phyloP scores from a whole-genome alignment of 179 eudicot species.

The Patellifolia procumbens region DNA sequence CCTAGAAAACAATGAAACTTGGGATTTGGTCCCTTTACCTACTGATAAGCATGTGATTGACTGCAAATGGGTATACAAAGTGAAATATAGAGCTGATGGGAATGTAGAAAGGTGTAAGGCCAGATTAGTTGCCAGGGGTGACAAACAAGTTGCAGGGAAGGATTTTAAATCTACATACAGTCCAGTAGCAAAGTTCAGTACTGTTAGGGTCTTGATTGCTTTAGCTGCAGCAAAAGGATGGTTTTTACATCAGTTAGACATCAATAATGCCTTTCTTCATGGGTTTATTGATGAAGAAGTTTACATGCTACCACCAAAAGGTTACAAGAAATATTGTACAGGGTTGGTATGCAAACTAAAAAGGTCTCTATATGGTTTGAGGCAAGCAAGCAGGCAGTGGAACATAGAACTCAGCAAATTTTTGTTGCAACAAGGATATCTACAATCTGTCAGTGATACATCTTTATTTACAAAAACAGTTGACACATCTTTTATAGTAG shows the following conservation, averaged over 20 bases:
- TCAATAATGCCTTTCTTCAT: too few relatives aligned
- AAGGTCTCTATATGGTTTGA: not conserved
- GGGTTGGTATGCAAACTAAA: not conserved
- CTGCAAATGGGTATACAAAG: not conserved
- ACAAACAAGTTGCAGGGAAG: not conserved
- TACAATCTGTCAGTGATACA: not conserved
- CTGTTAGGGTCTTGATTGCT: not conserved
- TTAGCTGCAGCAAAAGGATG: not conserved
- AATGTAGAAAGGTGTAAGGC: not conserved
- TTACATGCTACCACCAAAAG: not conserved
- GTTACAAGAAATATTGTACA: not conserved
- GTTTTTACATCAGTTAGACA: not conserved
- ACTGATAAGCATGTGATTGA: not conserved
- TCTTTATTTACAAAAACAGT: not conserved
- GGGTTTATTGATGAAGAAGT: not conserved
- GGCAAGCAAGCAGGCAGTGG: not conserved
- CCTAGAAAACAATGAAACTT: not conserved
- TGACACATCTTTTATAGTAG: too few relatives aligned
- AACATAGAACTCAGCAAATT: not conserved
- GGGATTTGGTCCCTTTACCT: not conserved
- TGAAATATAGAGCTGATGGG: not conserved
- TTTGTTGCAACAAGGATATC: not conserved
- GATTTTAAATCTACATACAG: too few relatives aligned
- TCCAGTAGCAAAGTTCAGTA: too few relatives aligned
- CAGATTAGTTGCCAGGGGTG: not conserved